phyloP scores from a whole-genome alignment of 805 yeast species.

The Yamadazyma phyllophila region DNA sequence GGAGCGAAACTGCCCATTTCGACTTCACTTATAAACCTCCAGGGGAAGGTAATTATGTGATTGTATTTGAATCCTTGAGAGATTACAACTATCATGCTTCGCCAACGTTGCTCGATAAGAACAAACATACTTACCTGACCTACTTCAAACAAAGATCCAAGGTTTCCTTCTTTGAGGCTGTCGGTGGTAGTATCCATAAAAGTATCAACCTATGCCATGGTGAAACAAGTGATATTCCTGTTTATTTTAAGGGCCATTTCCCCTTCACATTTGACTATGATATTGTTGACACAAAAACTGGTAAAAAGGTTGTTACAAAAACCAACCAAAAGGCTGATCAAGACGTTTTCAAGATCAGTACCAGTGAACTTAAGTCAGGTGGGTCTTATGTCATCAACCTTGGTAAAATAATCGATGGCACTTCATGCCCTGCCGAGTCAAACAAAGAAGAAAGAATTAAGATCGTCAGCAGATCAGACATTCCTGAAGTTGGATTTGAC shows the following conservation, averaged over 20 bases:
- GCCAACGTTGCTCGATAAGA: constrained; percentile 28
- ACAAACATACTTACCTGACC: constrained; percentile 58
- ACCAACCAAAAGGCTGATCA: constrained; percentile 1
- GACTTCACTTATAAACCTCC: constrained; percentile 69
- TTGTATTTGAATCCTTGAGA: constrained; percentile 61
- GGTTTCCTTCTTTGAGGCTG: constrained; percentile 29
- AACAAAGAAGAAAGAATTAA: constrained; percentile 52
- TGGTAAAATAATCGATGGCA: constrained; percentile 66
- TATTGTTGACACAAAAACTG: constrained; percentile 46
- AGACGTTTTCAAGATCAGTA: constrained; percentile 30
- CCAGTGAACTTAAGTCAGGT: constrained; percentile 59
- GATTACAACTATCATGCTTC: constrained; percentile 59
- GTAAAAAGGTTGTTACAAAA: constrained; percentile 1
- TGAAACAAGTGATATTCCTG: constrained; percentile 39
- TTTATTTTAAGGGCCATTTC: constrained; percentile 70
- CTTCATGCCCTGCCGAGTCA: constrained; percentile 69
- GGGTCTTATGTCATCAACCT: constrained; percentile 71
- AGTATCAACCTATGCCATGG: constrained; percentile 30
- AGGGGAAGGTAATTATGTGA: constrained; percentile 76
- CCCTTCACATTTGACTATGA: constrained; percentile 76
- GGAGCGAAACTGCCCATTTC: constrained; percentile 22
- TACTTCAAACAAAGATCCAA: constrained; percentile 69
- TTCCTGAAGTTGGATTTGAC: constrained; percentile 50
- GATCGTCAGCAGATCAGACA: constrained; percentile 66
- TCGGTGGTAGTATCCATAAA: constrained; percentile 12